Conservation (phyloP, 306 rosid genomes). For the Vachellia pachyceras region DNA sequence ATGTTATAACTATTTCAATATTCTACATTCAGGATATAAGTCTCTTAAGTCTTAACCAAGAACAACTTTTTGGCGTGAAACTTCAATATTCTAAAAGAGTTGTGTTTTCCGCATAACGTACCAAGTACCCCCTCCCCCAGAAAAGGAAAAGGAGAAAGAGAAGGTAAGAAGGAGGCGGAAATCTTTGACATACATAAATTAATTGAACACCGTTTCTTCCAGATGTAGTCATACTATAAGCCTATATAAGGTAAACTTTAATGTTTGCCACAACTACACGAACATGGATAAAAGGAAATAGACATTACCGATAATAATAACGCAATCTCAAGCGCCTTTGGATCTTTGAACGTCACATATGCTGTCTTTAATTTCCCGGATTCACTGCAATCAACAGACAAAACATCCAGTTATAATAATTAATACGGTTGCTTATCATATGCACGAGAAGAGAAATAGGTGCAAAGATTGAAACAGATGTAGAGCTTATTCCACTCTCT, state of each 20-base stretch:
- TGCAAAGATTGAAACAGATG: neutral
- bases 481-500: neutral
- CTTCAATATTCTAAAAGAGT: neutral
- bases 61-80: neutral
- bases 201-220: neutral
- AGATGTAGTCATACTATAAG: neutral
- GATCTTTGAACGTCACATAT: slow-evolving; percentile 69
- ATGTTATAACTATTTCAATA: neutral
- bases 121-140: neutral
- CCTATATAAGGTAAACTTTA: neutral
- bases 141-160: too few relatives aligned
- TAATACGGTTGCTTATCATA: neutral
- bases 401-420: neutral
- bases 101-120: neutral
- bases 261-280: neutral
- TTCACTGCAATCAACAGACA: slow-evolving; percentile 55
- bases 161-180: too few relatives aligned
- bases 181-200: neutral
- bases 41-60: too few relatives aligned
- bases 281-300: slow-evolving; percentile 14
- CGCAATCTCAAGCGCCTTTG: slow-evolving; percentile 80
- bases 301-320: slow-evolving; percentile 64
- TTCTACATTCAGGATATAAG: neutral
- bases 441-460: slow-evolving; percentile 25
- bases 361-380: slow-evolving; percentile 60